Conservation (phyloP, 116 monocot species). For the Dioscorea cayenensis region DNA sequence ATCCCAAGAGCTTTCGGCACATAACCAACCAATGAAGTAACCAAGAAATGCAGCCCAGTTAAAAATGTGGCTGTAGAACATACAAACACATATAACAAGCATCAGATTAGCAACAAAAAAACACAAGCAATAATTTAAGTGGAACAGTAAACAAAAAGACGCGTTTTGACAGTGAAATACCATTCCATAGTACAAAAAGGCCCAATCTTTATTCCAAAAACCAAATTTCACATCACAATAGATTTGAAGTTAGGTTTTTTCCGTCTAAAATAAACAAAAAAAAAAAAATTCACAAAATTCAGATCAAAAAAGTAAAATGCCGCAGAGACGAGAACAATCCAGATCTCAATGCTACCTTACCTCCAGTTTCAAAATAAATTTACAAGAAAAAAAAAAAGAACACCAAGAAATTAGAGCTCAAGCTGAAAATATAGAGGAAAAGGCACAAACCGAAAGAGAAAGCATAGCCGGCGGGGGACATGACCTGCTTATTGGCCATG, state of each 20-base stretch:
- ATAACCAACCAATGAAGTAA: constrained; percentile 80
- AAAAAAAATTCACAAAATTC: no score
- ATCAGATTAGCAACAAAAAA: background rate
- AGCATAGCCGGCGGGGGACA: constrained; percentile 59
- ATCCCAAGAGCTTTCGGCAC: constrained; percentile 77
- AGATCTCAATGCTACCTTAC: no score
- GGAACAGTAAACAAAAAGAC: background rate
- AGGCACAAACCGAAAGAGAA: constrained; percentile 41
- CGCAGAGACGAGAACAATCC: no score
- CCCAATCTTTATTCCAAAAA: no score
- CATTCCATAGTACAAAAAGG: no score
- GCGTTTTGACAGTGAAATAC: no score
- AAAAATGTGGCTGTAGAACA: constrained; percentile 66
- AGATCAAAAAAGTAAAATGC: no score
- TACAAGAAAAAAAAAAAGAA: no score
- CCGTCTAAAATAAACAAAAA: no score
- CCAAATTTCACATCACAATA: no score
- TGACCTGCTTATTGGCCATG: constrained; percentile 77
- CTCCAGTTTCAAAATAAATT: no score
- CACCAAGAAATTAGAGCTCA: background rate
- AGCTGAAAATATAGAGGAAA: background rate
- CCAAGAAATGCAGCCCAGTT: constrained; percentile 82
- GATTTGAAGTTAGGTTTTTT: no score
- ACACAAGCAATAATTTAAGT: background rate
- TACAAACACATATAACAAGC: background rate